Evolutionary conservation across 2,329 filamentous ascomycete genomes (phyloP).

Genomic region (Phialophora expanda): DNA sequence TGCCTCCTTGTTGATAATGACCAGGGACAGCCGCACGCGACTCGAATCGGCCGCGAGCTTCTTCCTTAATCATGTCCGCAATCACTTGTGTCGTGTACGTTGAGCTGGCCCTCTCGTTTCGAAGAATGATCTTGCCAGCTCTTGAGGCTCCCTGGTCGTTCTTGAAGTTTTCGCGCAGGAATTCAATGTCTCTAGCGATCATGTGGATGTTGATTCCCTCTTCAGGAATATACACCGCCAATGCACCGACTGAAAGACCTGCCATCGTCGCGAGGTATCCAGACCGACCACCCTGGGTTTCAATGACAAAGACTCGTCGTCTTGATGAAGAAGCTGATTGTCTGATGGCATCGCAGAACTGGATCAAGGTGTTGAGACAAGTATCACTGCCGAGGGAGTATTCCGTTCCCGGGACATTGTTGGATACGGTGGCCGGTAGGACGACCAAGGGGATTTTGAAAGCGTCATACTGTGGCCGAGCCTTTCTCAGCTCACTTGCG

Average conservation of each 20-base stretch:
- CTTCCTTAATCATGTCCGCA: slow-evolving; percentile 92
- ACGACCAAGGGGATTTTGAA: slow-evolving; percentile 92
- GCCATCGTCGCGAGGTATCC: slow-evolving; percentile 92
- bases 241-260: slow-evolving; percentile 87
- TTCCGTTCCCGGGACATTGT: slow-evolving; percentile 97
- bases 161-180: slow-evolving; percentile 82
- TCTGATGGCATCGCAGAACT: slow-evolving; percentile 96
- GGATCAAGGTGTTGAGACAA: slow-evolving; percentile 90
- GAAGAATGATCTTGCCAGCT: slow-evolving; percentile 91
- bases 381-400: slow-evolving; percentile 97
- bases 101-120: slow-evolving; percentile 90
- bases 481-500: slow-evolving; percentile 82
- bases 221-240: slow-evolving; percentile 94
- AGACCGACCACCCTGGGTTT: slow-evolving; percentile 93
- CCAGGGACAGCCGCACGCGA: slow-evolving; percentile 88
- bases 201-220: slow-evolving; percentile 94
- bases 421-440: slow-evolving; percentile 95
- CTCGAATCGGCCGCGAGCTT: slow-evolving; percentile 90
- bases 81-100: slow-evolving; percentile 94
- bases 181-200: slow-evolving; percentile 86
- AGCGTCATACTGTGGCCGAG: slow-evolving; percentile 75
- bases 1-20: slow-evolving; percentile 92
- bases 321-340: slow-evolving; percentile 94
- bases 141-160: slow-evolving; percentile 86
- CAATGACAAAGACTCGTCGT: slow-evolving; percentile 93